These are phyloP conservation scores for Lodderomyces pseudojiufengensis DNA, from an alignment of 1,139 yeast species.

Conservation along the genomic window DNA sequence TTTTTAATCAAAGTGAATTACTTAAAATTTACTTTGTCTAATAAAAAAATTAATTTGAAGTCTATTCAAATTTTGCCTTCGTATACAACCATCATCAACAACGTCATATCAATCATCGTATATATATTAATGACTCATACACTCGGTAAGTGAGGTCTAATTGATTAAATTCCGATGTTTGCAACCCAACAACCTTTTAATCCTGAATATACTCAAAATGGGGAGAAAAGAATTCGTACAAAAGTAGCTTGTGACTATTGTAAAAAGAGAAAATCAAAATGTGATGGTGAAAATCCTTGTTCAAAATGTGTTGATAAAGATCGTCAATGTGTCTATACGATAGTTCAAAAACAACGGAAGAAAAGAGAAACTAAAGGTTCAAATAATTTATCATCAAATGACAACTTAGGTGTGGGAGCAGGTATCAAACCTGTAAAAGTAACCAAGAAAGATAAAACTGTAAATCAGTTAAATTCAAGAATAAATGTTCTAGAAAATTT, in stretches of 20 bases:
- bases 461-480: slow-evolving; percentile 11
- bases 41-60: no score
- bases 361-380: slow-evolving; percentile 10
- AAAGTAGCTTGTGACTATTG: slow-evolving; percentile 56
- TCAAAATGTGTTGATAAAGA: slow-evolving; percentile 33
- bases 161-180: background rate
- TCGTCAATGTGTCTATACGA: slow-evolving; percentile 24
- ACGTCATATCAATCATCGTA: no score
- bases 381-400: background rate
- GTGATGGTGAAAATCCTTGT: slow-evolving; percentile 48
- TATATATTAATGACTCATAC: no score
- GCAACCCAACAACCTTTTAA: slow-evolving; percentile 2
- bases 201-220: slow-evolving; percentile 8
- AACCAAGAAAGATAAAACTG: slow-evolving; percentile 3
- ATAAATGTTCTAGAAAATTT: slow-evolving; percentile 12
- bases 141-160: no score
- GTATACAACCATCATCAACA: no score
- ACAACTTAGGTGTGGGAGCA: slow-evolving; percentile 7
- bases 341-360: slow-evolving; percentile 16
- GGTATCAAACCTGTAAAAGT: background rate
- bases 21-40: no score
- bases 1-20: no score
- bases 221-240: slow-evolving; percentile 21
- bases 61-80: no score
- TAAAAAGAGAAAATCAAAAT: slow-evolving; percentile 46